These are phyloP conservation scores for Ogataea degrootiae DNA, from an alignment of 805 yeast species.

Conservation along the genomic window DNA sequence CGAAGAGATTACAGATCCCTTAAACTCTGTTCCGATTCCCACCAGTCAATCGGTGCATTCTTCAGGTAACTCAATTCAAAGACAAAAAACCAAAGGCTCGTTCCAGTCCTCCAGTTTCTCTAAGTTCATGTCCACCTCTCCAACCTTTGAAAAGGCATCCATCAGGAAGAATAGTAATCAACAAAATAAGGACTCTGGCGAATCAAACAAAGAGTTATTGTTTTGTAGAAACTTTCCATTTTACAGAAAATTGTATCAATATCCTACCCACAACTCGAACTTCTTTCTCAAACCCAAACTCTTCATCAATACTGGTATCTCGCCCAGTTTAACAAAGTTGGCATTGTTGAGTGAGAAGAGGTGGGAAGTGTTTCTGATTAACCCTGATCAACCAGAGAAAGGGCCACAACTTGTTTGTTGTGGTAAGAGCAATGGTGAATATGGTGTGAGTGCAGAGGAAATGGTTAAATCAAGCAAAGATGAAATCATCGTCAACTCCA, in stretches of 20 bases:
- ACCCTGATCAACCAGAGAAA: conserved; percentile 35
- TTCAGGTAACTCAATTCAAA: conserved; percentile 15
- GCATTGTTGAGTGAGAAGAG: conserved; percentile 61
- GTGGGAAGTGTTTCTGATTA: conserved; percentile 70
- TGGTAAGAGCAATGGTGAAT: conserved; percentile 68
- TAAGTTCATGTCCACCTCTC: conserved; percentile 18
- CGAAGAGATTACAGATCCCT: conserved; percentile 13
- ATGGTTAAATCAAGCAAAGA: conserved; percentile 23
- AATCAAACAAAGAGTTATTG: conserved; percentile 48
- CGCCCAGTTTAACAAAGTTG: conserved; percentile 61
- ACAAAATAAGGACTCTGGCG: background rate
- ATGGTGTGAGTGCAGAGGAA: conserved; percentile 46
- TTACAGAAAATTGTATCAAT: conserved; percentile 57
- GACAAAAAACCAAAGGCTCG: conserved; percentile 15
- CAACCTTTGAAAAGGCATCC: conserved; percentile 13
- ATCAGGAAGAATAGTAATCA: conserved; percentile 1
- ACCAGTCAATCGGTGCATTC: conserved; percentile 17
- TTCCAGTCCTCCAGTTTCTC: conserved; percentile 20
- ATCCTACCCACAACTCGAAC: conserved; percentile 45
- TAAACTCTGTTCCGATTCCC: conserved; percentile 8
- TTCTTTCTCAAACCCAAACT: conserved; percentile 44
- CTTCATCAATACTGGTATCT: conserved; percentile 52
- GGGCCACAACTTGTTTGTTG: conserved; percentile 59
- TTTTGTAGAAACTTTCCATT: conserved; percentile 81
- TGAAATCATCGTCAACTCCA: conserved; percentile 25